Evolutionary conservation across 306 rosid species (phyloP), one percentile per base, ranked within the genome.

Genomic region (Hylodesmum podocarpum): DNA sequence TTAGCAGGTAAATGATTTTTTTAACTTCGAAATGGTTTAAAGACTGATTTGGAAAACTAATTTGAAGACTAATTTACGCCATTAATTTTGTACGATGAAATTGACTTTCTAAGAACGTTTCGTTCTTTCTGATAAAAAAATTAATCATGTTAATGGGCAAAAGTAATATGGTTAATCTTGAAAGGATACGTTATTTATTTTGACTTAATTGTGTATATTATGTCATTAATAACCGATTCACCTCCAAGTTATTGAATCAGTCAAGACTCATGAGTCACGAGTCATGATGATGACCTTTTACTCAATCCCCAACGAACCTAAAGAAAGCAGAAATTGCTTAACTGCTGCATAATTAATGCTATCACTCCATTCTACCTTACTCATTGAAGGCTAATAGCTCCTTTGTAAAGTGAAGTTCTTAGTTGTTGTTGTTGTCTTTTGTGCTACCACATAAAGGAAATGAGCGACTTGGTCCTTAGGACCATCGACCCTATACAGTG

Each of bases 341-440:
- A 29, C 27, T 49, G 83, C 62, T 22, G 64, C 76, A 13, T 22
- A 28, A 66, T 78, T 49, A 72, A 80, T 57, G 82, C 28, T 21
- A 31, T 50, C 55, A 68, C 57, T 14, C 39, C 36, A 53, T 47
- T 27, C 66, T 69, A 73, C 61, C 81, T 59, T 37, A 43, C 75
- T 12, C 76, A 78, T 19, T 73, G 34, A 78, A 68, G 73, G 41
- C 39, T 8, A 64, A 61, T 19, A 62, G 47, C 66, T 36, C 46
- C 79, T 67, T 64, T 66, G 53, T 61, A 33, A 73, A 78, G 37
- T 57, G 65, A 63, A 82, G 8, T 50, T 73, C 46, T 22, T 78
- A 29, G 72, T 69, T 77, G 71, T 47, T 18, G 47, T 29, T 63
- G 65, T 78, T 81, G 86, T 81, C 86, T 78, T 81, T 63, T 74